Evolutionary conservation across 2,329 filamentous ascomycete species (phyloP).

Genomic region (Thermomyces lanuginosus): DNA sequence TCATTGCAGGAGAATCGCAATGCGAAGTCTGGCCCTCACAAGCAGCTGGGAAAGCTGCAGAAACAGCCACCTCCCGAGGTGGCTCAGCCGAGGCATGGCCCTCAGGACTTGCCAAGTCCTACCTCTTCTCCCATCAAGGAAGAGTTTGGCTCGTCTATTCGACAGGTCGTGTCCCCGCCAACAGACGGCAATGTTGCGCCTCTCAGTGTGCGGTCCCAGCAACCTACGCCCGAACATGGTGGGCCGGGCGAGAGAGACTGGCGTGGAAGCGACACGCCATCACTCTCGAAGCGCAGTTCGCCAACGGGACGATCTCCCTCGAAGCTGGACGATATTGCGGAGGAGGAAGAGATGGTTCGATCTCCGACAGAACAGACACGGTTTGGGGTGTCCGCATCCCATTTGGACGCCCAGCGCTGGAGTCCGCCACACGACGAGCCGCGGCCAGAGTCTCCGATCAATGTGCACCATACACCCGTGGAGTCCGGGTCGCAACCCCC

Average conservation of each 20-base stretch:
- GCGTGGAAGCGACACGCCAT: too few species aligned
- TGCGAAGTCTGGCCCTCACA: conserved; percentile 30
- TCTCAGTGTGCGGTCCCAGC: too few species aligned
- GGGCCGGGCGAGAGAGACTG: too few species aligned
- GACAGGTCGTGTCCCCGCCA: conserved; percentile 17
- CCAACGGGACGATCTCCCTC: too few species aligned
- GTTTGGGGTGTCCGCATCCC: conserved; percentile 3
- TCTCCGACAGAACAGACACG: conserved; percentile 12
- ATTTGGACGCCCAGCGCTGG: conserved; percentile 13
- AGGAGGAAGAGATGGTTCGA: neutral
- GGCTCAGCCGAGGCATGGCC: conserved; percentile 16
- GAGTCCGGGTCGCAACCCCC: conserved; percentile 35
- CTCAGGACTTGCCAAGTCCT: conserved; percentile 12
- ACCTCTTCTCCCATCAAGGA: conserved; percentile 9
- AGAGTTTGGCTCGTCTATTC: conserved; percentile 17
- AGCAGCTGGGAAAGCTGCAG: conserved; percentile 51
- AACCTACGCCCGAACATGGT: too few species aligned
- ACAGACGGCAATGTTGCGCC: conserved; percentile 1
- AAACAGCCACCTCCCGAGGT: conserved; percentile 41
- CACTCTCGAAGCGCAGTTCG: too few species aligned
- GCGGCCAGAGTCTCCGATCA: conserved; percentile 51
- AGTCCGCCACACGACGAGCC: conserved; percentile 25
- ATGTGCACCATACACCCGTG: conserved; percentile 42
- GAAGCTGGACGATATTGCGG: neutral
- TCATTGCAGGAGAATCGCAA: conserved; percentile 23